A percentile compares a stretch with the other conserved stretches of the same genome.
Conservation (phyloP, 2,329 filamentous ascomycete species). For the Arachnomyces sp. region DNA sequence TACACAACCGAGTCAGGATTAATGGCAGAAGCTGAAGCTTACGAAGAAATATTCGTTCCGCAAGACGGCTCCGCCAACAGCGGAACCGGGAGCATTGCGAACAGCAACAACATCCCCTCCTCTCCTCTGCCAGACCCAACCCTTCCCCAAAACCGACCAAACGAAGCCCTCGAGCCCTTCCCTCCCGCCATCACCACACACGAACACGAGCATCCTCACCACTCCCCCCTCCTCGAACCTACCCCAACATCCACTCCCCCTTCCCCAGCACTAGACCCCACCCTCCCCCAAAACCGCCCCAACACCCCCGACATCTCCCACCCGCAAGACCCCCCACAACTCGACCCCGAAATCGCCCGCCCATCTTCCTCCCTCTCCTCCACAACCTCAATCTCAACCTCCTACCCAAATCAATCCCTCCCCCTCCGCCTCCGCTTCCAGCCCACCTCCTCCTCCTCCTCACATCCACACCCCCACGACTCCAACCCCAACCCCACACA, state of each 20-base stretch:
- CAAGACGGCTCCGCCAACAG: background rate
- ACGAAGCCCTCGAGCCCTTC: constrained; percentile 4
- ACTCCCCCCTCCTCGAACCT: constrained; percentile 6
- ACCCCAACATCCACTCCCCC: constrained; percentile 6
- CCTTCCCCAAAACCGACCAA: constrained; percentile 15
- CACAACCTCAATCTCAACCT: constrained; percentile 11
- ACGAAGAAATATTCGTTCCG: background rate
- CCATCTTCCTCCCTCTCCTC: constrained; percentile 12
- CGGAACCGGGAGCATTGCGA: background rate
- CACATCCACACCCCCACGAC: constrained; percentile 26
- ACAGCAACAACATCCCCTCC: background rate
- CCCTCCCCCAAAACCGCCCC: constrained; percentile 40
- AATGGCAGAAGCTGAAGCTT: no score
- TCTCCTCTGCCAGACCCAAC: constrained; percentile 6
- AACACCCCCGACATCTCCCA: constrained; percentile 20
- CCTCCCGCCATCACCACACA: background rate
- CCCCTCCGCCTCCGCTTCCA: constrained; percentile 31
- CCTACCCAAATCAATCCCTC: constrained; percentile 16
- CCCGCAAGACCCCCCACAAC: background rate
- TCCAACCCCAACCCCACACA: constrained; percentile 20
- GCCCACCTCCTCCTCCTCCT: constrained; percentile 32
- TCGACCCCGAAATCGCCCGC: constrained; percentile 1
- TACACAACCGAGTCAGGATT: constrained; percentile 25
- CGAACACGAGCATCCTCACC: constrained; percentile 7
- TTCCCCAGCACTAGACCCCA: constrained; percentile 29